phyloP scores from a whole-genome alignment of 169 alveolate genomes.

The Eimeria praecox region DNA sequence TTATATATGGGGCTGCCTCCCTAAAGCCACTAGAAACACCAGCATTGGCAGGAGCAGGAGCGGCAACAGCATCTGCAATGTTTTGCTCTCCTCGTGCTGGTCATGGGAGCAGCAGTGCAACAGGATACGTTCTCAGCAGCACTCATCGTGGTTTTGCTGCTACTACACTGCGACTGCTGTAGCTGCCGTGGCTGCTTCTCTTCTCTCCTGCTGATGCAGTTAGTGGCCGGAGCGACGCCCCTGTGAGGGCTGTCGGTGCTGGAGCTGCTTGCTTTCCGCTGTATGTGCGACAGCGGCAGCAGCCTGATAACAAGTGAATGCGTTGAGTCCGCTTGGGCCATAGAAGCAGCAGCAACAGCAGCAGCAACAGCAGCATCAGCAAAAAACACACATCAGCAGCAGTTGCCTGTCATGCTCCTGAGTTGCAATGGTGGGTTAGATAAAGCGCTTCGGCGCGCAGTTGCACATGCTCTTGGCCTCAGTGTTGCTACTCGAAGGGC shows the following conservation, averaged over 20 bases:
- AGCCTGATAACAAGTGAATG: neutral
- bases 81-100: neutral
- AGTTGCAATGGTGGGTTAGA: constrained; percentile 76
- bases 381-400: neutral
- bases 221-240: neutral
- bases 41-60: neutral
- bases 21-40: neutral
- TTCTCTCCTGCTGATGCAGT: neutral
- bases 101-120: neutral
- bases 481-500: constrained; percentile 33
- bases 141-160: no score
- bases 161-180: neutral
- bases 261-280: constrained; percentile 13
- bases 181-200: neutral
- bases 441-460: constrained; percentile 69
- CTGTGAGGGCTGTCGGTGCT: constrained; percentile 28
- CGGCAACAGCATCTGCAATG: neutral
- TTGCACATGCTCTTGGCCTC: constrained; percentile 49
- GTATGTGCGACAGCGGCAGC: constrained; percentile 31
- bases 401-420: constrained; percentile 67
- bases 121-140: neutral
- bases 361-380: constrained; percentile 1
- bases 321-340: neutral
- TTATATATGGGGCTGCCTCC: no score
- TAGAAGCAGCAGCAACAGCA: neutral